Conservation (phyloP, 139 green algal genomes). For the Pleodorina starrii region DNA sequence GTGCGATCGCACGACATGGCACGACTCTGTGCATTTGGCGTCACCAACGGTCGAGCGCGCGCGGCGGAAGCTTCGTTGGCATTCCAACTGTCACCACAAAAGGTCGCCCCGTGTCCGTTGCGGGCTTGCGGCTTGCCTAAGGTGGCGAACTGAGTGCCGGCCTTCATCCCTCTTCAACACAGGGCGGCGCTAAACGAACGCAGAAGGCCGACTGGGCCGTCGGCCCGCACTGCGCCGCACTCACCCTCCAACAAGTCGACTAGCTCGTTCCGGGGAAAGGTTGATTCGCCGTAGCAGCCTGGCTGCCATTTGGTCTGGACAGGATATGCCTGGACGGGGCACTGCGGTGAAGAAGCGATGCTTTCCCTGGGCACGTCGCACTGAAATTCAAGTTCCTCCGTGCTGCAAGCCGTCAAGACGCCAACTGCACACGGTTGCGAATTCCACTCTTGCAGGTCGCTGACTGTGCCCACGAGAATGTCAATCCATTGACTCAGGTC, state of each 20-base stretch:
- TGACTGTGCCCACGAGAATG: background rate
- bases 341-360: background rate
- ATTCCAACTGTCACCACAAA: background rate
- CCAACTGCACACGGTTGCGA: background rate
- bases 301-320: background rate
- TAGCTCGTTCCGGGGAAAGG: background rate
- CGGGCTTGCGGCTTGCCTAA: background rate
- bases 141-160: background rate
- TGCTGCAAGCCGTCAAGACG: constrained; percentile 1
- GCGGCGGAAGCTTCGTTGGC: background rate
- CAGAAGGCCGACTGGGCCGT: background rate
- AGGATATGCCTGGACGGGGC: background rate
- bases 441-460: background rate
- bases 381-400: background rate
- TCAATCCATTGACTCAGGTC: constrained; percentile 1
- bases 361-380: background rate
- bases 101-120: too few relatives aligned
- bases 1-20: too few relatives aligned
- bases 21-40: too few relatives aligned
- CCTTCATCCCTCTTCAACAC: too few relatives aligned
- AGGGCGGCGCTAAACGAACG: background rate
- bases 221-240: background rate
- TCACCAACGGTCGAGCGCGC: background rate
- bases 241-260: background rate
- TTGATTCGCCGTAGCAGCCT: background rate